phyloP scores from a whole-genome alignment of 2,329 filamentous ascomycete genomes.

The Ustulina deusta region DNA sequence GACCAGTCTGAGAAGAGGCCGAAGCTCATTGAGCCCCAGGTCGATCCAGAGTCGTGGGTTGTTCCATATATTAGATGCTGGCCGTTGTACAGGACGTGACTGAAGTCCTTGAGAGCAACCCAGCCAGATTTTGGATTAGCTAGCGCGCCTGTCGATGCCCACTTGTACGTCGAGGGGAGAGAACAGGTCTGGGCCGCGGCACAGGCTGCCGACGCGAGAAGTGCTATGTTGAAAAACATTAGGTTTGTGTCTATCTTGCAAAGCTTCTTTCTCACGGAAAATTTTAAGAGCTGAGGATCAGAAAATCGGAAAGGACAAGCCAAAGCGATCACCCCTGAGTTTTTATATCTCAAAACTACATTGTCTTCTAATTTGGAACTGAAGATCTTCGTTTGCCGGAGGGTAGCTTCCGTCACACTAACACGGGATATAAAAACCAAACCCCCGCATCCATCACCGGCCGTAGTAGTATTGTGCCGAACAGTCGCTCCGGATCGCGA shows the following conservation, averaged over 20 bases:
- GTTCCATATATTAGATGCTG: conserved; percentile 72
- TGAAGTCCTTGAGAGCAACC: conserved; percentile 74
- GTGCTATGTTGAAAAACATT: conserved; percentile 23
- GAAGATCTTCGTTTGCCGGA: not conserved
- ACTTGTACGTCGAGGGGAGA: conserved; percentile 63
- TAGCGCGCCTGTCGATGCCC: conserved; percentile 64
- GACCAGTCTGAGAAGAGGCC: conserved; percentile 65
- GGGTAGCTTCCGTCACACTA: not conserved
- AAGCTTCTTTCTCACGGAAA: not conserved
- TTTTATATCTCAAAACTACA: not conserved
- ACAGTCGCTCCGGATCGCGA: not conserved
- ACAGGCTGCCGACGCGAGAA: conserved; percentile 40
- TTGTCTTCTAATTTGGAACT: not conserved
- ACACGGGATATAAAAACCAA: not conserved
- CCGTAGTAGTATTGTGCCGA: not conserved
- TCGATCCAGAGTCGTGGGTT: conserved; percentile 56
- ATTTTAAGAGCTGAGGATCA: not conserved
- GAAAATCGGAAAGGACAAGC: not conserved
- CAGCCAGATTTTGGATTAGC: conserved; percentile 65
- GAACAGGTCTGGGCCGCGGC: conserved; percentile 54
- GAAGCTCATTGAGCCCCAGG: conserved; percentile 71
- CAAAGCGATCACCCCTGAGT: not conserved
- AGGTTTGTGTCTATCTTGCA: not conserved
- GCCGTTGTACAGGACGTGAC: conserved; percentile 64
- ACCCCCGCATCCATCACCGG: not conserved